A percentile compares a stretch with the other conserved stretches of the same genome.
These are phyloP conservation scores for Durotheca rogersii DNA, from an alignment of 495 filamentous ascomycete genomes.

Conservation along the genomic window DNA sequence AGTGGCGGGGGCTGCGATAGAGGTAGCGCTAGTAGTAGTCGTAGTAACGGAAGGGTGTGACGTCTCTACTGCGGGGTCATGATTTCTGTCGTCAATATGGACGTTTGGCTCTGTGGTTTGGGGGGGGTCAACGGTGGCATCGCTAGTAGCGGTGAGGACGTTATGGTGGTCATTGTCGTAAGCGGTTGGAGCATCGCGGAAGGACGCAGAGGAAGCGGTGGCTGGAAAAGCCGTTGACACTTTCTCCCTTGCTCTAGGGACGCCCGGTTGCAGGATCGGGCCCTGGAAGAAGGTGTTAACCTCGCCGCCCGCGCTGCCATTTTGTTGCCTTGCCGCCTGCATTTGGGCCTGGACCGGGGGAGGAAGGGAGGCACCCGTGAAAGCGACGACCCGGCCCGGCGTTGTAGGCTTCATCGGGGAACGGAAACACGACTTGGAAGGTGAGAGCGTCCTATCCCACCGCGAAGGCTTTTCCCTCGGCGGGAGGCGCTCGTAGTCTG, in stretches of 20 bases:
- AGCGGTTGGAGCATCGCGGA: neutral
- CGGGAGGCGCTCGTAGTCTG: constrained; percentile 36
- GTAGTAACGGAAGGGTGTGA: neutral
- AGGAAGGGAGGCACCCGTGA: constrained; percentile 43
- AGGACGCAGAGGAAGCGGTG: neutral
- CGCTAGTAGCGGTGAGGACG: neutral
- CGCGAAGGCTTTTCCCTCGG: constrained; percentile 35
- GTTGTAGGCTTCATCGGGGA: constrained; percentile 53
- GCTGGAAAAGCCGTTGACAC: constrained; percentile 4
- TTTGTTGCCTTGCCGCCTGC: constrained; percentile 26
- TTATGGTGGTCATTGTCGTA: neutral
- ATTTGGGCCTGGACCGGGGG: constrained; percentile 37
- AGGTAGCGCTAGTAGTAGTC: neutral
- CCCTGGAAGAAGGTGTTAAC: constrained; percentile 12
- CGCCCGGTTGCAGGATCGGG: constrained; percentile 9
- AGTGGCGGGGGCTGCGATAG: constrained; percentile 1
- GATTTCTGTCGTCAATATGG: constrained; percentile 1
- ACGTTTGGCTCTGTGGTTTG: constrained; percentile 1
- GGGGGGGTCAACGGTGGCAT: neutral
- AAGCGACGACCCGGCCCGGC: constrained; percentile 50
- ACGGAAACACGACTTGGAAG: constrained; percentile 53
- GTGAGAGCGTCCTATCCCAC: constrained; percentile 44
- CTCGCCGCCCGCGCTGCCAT: constrained; percentile 4
- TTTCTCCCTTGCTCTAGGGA: constrained; percentile 18
- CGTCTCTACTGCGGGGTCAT: neutral